Evolutionary conservation across 1,139 yeast species (phyloP).

Genomic region (Eremothecium coryli): DNA sequence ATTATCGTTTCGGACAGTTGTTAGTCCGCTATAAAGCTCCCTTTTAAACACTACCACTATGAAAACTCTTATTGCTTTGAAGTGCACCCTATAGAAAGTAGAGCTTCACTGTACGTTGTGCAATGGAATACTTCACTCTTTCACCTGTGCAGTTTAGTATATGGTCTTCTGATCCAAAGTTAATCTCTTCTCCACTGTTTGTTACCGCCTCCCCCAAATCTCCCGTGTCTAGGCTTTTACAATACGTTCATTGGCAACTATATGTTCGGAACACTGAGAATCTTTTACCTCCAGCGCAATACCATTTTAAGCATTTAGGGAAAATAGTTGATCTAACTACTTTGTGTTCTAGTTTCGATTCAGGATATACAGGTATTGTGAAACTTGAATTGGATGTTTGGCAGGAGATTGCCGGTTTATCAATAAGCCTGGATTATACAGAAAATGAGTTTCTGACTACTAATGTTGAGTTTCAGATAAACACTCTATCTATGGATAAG

Average conservation of each 20-base stretch:
- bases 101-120: too few species aligned
- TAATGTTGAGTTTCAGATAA: conserved; percentile 17
- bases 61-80: too few species aligned
- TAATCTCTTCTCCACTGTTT: conserved; percentile 13
- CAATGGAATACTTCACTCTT: conserved; percentile 17
- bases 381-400: conserved; percentile 14
- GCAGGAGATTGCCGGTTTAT: conserved; percentile 4
- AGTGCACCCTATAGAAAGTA: too few species aligned
- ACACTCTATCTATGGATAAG: conserved; percentile 19
- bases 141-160: conserved; percentile 18
- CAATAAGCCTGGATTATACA: conserved; percentile 13
- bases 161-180: conserved; percentile 15
- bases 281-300: background rate
- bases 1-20: too few species aligned
- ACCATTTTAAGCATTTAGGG: conserved; percentile 4
- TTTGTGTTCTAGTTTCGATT: conserved; percentile 13
- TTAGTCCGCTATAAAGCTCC: too few species aligned
- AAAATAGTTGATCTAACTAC: conserved; percentile 8
- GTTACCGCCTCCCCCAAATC: conserved; percentile 23
- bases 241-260: conserved; percentile 19
- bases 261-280: background rate
- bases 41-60: too few species aligned
- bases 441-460: conserved; percentile 15
- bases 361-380: conserved; percentile 11
- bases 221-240: conserved; percentile 19